Evolutionary conservation across 345 rosid genomes (phyloP), one percentile per base, ranked within the genome.

Genomic region (Lumnitzera littorea): DNA sequence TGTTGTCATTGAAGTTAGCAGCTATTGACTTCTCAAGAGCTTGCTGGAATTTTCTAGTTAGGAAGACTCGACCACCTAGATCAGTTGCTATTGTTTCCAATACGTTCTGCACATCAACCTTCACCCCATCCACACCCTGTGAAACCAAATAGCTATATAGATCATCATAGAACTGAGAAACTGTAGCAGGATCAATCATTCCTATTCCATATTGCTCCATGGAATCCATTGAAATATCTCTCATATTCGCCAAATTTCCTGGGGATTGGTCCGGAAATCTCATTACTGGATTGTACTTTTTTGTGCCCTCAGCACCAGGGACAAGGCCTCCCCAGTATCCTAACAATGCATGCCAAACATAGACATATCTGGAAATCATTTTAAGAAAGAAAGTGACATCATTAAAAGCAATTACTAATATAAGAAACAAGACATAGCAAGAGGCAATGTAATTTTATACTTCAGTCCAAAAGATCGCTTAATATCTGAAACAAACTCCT

Each of bases 281-380:
- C 58, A 83, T 46, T 57, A 48, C 58, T 13, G 80, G 83, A 61
- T 69, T 75, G 47, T 83, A 78, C 49, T 56, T 68, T 67, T 66
- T 67, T 15, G 74, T 74, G 17, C 61, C 77, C 9, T 11, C 51
- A 15, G 74, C 74, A 67, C 80, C 62, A 13, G 80, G 89, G 71
- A 24, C 74, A 52, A 83, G 82, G 61, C 89, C 89, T 62, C 89
- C 88, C 88, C 88, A 78, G 60, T 78, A 80, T 24, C 88, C 88
- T 62, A 78, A 17, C 48, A 83, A 57, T 36, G 88, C 85, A 62
- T 78, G 88, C 84, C 85, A 80, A 24, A 72, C 76, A 62, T 80
- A 80, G 15, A 78, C 83, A 48, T 78, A 83, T 71, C 83, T 83
- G 73, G 59, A 53, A 48, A 58, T 60, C 56, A 29, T 4, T 46